Conservation (phyloP, 1,139 yeast genomes). For the Hemisphaericaspora xylanilytica region DNA sequence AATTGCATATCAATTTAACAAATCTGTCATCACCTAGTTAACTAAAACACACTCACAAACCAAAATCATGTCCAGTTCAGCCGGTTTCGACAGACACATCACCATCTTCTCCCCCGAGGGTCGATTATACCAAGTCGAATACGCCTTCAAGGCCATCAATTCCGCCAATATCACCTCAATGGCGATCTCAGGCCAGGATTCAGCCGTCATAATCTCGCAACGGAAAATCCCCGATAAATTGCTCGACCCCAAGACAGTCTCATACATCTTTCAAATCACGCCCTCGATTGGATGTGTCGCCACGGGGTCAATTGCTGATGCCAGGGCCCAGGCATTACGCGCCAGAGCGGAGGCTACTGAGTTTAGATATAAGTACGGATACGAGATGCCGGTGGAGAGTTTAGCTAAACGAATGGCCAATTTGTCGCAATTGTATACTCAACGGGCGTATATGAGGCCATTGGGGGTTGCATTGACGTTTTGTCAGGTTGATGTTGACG, state of each 20-base stretch:
- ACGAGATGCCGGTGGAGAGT: conserved; percentile 94
- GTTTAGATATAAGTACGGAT: conserved; percentile 89
- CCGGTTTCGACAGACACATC: conserved; percentile 98
- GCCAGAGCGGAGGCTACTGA: conserved; percentile 95
- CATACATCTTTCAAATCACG: conserved; percentile 81
- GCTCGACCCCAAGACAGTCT: conserved; percentile 79
- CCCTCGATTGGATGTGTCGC: conserved; percentile 85
- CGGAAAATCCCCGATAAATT: conserved; percentile 95
- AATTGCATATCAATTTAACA: too few relatives aligned
- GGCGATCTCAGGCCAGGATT: conserved; percentile 83
- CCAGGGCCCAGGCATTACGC: conserved; percentile 83
- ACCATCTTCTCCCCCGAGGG: conserved; percentile 99
- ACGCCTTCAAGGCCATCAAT: conserved; percentile 96
- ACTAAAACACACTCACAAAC: too few relatives aligned
- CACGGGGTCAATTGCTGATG: conserved; percentile 96
- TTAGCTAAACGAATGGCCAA: conserved; percentile 95
- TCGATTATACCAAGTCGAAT: conserved; percentile 93
- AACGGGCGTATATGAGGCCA: conserved; percentile 99
- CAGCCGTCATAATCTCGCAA: conserved; percentile 89
- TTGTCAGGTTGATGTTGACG: conserved; percentile 72
- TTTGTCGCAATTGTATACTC: conserved; percentile 90
- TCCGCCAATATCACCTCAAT: conserved; percentile 87
- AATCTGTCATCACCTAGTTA: too few relatives aligned
- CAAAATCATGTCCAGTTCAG: conserved; percentile 51
- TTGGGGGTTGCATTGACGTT: conserved; percentile 90